Base-by-base conservation (phyloP, 345 rosid genomes). In the Clarkia xantiana region DNA sequence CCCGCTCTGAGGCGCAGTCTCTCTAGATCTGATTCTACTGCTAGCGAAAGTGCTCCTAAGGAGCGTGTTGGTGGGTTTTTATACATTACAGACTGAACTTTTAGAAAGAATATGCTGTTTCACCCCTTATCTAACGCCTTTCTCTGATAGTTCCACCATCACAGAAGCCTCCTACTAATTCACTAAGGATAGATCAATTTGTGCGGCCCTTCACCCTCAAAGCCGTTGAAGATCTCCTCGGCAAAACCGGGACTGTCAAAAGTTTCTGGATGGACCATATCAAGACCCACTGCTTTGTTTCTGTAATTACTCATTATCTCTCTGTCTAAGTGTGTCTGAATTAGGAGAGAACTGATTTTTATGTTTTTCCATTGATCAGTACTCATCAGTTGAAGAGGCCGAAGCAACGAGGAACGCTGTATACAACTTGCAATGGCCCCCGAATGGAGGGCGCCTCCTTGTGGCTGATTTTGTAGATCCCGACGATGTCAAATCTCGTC, bases 251-350 rank as follows among this genome's bases (percentile, higher is more conserved):
- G 57, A 72, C 52, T 13, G 73, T 87, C 42, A 62, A 76, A 23
- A 71, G 73, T 66, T 93, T 91, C 74, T 91, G 98, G 98, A 91
- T 91, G 98, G 96, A 91, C 49, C 74, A 81, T 40, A 91, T 91
- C 54, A 91, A 91, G 74, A 91, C 98, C 40, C 98, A 91, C 71
- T 91, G 98, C 78, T 91, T 67, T 54, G 87, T 84, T 25, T 71
- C 79, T 42, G 99, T 93, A 80, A 77, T 29, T 29, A 29, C 5
- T 22, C 25, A 2, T 22, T 93, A 45, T 48, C 12, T 60, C 59
- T 40, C 6, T 1, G 1, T 29, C 36, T 29, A 29, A 45, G 12
- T 59, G 46, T 41, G 14, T 6, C 40, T 42, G 38, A 14, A 0
- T 17, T 29, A 22, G 10, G 14, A 36, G 14, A 11, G 2, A 11